Evolutionary conservation across 768 basidiomycete species (phyloP), one percentile per base, ranked within the genome.

Genomic region (Myochromella boudieri): DNA sequence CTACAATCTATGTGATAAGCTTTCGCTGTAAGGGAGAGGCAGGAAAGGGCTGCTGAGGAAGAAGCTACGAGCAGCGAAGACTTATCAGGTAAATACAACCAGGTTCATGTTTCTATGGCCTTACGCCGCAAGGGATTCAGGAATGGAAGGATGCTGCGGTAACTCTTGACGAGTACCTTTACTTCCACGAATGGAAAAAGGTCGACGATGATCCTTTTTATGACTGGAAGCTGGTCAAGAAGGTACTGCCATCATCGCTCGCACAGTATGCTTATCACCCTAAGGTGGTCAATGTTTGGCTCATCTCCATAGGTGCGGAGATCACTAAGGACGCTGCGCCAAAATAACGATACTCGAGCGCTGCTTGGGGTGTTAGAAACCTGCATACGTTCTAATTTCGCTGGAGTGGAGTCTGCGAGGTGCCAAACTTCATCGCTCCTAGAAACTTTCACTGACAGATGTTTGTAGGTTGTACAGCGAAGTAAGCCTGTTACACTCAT

Each of bases 311-410:
- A 55, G 82, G 91, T 95, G 21, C 78, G 78, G 53, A 76, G 80
- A 26, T 95, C 92, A 1, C 68, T 97, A 42, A 80, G 69, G 49
- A 77, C 70, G 18, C 65, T 93, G 22, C 73, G 95, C 54, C 81
- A 84, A 52, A 83, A 78, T 55, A 82, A 84, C 26, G 95, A 99
- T 61, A 85, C 81, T 3, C 81, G 89, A 48, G 93, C 90, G 0
- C 78, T 95, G 38, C 77, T 95, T 34, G 94, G 91, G 3, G 89
- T 97, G 0, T 69, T 99, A 27, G 92, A 95, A 58, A 91, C 91
- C 0, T 97, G 91, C 55, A 78, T 97, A 34, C 77, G 94, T 44
- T 79, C 83, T 18, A 97, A 97, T 63, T 99, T 97, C 69, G 97
- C 90, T 11, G 97, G 91, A 0, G 83, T 91, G 3, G 95, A 97